phyloP scores from a whole-genome alignment of 1,284 basidiomycete species.

The Stygiomarasmius scandens region DNA sequence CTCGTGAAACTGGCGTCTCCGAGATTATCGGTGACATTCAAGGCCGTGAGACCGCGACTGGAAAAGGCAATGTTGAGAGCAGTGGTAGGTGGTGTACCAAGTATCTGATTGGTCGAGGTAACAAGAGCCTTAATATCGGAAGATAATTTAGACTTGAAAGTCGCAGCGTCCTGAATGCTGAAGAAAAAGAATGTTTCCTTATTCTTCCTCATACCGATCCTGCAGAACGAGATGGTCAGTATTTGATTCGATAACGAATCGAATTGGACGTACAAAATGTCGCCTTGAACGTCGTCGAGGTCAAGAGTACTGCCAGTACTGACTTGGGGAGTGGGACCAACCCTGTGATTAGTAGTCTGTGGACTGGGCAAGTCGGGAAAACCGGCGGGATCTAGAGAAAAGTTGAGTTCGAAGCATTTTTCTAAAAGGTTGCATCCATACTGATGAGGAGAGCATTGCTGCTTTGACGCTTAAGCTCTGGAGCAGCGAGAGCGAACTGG shows the following conservation, averaged over 20 bases:
- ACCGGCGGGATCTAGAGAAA: background rate
- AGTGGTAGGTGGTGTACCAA: conserved; percentile 23
- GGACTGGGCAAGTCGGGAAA: no score
- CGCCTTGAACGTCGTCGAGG: conserved; percentile 26
- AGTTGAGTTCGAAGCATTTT: no score
- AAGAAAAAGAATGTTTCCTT: conserved; percentile 34
- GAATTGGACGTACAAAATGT: conserved; percentile 25
- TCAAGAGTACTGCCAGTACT: background rate
- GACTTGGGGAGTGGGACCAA: no score
- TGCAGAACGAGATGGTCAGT: conserved; percentile 9
- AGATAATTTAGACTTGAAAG: conserved; percentile 27
- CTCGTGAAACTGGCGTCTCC: conserved; percentile 31
- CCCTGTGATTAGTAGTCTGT: no score
- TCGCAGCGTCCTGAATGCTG: conserved; percentile 23
- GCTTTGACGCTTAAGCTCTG: no score
- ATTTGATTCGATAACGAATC: background rate
- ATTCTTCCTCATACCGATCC: conserved; percentile 32
- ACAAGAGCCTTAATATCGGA: conserved; percentile 32
- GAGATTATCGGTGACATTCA: conserved; percentile 36
- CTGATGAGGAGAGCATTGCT: no score
- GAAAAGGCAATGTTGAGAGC: conserved; percentile 36
- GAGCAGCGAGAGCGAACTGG: no score
- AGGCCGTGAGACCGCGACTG: conserved; percentile 27
- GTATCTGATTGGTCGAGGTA: conserved; percentile 27
- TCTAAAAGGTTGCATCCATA: no score